Evolutionary conservation across 441 rosid genomes (phyloP).

Genomic region (Mallotus repandus): DNA sequence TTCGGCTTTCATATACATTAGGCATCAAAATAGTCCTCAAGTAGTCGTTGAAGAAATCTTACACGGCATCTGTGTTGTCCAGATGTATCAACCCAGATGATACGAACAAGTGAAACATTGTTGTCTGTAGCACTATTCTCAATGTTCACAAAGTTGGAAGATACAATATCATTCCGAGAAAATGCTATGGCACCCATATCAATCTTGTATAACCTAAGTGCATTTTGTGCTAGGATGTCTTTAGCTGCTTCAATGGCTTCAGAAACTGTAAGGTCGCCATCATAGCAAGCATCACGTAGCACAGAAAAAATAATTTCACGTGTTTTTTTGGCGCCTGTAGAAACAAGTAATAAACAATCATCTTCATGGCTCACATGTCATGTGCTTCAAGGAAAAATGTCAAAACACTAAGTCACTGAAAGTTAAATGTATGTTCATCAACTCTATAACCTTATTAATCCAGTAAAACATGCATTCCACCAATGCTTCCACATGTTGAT

Average conservation of each 20-base stretch:
- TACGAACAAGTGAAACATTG: conserved; percentile 49
- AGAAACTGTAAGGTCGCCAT: conserved; percentile 65
- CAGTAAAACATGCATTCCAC: background rate
- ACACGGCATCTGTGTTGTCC: conserved; percentile 98
- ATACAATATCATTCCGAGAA: conserved; percentile 28
- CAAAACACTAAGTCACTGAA: background rate
- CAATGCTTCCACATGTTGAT: background rate
- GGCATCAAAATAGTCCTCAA: background rate
- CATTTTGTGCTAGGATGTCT: conserved; percentile 67
- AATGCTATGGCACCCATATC: conserved; percentile 25
- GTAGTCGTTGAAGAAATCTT: conserved; percentile 26
- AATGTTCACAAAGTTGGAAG: conserved; percentile 28
- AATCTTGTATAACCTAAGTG: conserved; percentile 66
- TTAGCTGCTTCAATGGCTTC: conserved; percentile 88
- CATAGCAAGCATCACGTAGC: conserved; percentile 62
- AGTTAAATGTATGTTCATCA: background rate
- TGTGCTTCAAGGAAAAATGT: conserved; percentile 9
- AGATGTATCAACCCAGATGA: conserved; percentile 86
- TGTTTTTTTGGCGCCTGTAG: conserved; percentile 73
- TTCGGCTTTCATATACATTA: conserved; percentile 11
- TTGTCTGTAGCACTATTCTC: conserved; percentile 34
- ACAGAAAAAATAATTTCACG: conserved; percentile 74
- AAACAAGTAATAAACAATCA: conserved; percentile 24
- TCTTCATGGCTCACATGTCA: background rate
- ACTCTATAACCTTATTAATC: background rate